phyloP scores from a whole-genome alignment of 441 rosid genomes.

The Geranium incanum region DNA sequence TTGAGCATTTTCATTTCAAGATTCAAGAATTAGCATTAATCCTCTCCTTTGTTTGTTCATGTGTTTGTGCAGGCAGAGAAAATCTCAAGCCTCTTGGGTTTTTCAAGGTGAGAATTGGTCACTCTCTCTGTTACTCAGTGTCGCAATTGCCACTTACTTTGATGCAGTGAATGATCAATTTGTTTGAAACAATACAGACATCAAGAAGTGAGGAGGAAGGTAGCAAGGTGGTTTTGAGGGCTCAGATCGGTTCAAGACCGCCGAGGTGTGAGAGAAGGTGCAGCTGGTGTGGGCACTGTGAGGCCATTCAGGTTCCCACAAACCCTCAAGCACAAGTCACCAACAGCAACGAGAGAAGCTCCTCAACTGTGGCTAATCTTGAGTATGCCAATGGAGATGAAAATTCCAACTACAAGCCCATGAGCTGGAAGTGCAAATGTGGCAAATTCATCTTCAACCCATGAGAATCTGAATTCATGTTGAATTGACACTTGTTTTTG shows the following conservation, averaged over 20 bases:
- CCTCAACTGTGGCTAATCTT: constrained; percentile 1
- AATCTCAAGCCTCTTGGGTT: constrained; percentile 6
- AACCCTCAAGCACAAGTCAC: constrained; percentile 11
- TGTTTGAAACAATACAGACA: neutral
- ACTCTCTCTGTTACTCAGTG: neutral
- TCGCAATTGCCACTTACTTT: neutral
- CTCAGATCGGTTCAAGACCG: constrained; percentile 19
- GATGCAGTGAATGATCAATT: too few relatives aligned
- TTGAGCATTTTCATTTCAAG: neutral
- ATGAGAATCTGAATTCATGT: neutral
- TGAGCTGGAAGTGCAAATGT: constrained; percentile 26
- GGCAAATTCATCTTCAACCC: constrained; percentile 26
- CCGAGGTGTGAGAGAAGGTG: constrained; percentile 24
- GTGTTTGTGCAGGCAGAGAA: constrained; percentile 11
- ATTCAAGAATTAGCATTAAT: neutral
- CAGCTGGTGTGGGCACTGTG: constrained; percentile 20
- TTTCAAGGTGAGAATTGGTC: constrained; percentile 10
- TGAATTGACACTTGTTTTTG: neutral
- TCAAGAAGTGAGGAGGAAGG: neutral
- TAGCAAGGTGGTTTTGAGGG: constrained; percentile 8
- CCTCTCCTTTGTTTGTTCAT: neutral
- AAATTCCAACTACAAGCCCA: constrained; percentile 23
- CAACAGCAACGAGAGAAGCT: neutral
- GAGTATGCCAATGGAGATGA: constrained; percentile 10
- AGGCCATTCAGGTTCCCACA: constrained; percentile 24